phyloP scores from a whole-genome alignment of 2,329 filamentous ascomycete genomes.

The Xylariaceae sp. region DNA sequence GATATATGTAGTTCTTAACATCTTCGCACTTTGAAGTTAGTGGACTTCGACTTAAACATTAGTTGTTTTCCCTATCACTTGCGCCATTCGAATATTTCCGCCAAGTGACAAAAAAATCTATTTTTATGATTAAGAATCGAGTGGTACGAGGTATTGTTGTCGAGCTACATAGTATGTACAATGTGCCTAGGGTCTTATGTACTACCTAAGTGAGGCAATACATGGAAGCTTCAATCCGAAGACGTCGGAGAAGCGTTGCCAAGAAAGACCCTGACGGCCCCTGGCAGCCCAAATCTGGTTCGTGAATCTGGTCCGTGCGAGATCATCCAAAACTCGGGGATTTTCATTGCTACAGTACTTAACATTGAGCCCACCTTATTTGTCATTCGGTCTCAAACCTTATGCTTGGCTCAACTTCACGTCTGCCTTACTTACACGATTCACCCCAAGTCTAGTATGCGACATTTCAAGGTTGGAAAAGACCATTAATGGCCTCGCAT shows the following conservation, averaged over 20 bases:
- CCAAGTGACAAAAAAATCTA: not conserved
- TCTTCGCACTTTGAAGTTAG: not conserved
- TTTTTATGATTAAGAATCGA: not conserved
- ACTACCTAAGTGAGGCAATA: not conserved
- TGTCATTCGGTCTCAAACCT: not conserved
- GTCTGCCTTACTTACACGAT: not conserved
- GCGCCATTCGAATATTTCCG: not conserved
- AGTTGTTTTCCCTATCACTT: not conserved
- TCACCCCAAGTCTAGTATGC: not conserved
- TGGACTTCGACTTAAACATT: not conserved
- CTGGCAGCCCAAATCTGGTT: conserved; percentile 3
- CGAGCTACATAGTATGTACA: no score
- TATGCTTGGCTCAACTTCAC: not conserved
- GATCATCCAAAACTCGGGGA: not conserved
- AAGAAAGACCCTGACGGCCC: conserved; percentile 24
- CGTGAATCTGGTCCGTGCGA: not conserved
- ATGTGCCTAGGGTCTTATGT: no score
- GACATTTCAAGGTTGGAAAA: not conserved
- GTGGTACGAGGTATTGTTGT: no score
- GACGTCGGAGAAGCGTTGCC: conserved; percentile 26
- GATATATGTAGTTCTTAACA: not conserved
- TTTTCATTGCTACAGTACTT: not conserved
- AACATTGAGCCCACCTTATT: not conserved
- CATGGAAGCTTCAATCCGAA: conserved; percentile 28
- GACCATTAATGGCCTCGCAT: conserved; percentile 1